Evolutionary conservation across 73 alveolate species (phyloP).

Genomic region (Loxodes magnus): DNA sequence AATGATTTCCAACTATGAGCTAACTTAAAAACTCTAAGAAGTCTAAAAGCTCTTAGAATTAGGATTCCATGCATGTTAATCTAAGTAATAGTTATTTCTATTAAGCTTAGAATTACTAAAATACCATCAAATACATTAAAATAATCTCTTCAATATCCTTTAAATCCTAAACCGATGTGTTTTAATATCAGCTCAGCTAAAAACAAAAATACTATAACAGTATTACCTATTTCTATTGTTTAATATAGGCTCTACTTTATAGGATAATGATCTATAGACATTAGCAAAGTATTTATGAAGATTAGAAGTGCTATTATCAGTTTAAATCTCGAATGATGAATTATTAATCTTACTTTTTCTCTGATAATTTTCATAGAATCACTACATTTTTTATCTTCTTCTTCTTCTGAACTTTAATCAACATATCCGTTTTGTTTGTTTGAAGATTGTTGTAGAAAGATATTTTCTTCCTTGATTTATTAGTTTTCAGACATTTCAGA

Average conservation of each 20-base stretch:
- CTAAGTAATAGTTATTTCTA: constrained; percentile 47
- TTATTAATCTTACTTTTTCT: no score
- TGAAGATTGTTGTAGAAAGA: no score
- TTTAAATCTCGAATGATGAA: neutral
- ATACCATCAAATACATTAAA: constrained; percentile 82
- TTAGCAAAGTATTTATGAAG: constrained; percentile 25
- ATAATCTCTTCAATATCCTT: constrained; percentile 28
- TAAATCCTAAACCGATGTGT: constrained; percentile 27
- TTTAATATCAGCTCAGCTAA: constrained; percentile 31
- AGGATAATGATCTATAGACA: constrained; percentile 34
- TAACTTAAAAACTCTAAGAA: constrained; percentile 36
- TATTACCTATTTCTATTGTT: constrained; percentile 11
- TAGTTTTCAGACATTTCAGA: no score
- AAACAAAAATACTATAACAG: constrained; percentile 17
- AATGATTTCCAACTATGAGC: constrained; percentile 31
- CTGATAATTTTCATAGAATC: no score
- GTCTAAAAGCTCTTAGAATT: constrained; percentile 44
- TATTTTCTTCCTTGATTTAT: no score
- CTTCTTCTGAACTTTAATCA: no score
- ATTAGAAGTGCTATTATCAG: constrained; percentile 5
- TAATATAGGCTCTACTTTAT: constrained; percentile 10
- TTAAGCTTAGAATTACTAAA: constrained; percentile 55
- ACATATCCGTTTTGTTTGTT: no score
- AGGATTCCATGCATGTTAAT: constrained; percentile 17
- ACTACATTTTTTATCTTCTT: no score